These are phyloP conservation scores for Lathyrus oleraceus DNA, from an alignment of 306 rosid genomes.

Conservation along the genomic window DNA sequence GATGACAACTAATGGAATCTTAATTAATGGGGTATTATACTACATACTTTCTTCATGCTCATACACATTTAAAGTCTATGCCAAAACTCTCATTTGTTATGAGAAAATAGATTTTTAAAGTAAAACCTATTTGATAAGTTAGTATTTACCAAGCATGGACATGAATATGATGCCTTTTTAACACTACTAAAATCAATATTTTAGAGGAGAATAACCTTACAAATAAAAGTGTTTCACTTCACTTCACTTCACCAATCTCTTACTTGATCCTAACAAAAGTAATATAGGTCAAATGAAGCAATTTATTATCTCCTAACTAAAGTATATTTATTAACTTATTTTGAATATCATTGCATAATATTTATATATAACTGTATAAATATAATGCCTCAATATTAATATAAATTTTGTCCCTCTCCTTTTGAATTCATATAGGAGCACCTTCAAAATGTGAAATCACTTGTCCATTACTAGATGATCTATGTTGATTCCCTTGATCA, in stretches of 20 bases:
- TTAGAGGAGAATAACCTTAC: neutral
- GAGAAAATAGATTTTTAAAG: no score
- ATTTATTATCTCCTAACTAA: neutral
- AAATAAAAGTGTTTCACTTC: neutral
- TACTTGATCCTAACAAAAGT: neutral
- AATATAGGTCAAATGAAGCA: neutral
- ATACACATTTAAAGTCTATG: no score
- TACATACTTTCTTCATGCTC: no score
- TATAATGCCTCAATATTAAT: neutral
- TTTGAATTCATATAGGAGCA: neutral
- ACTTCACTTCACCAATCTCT: neutral
- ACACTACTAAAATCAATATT: neutral
- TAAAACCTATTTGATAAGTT: neutral
- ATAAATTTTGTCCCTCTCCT: neutral
- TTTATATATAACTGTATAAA: neutral
- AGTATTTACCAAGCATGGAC: neutral
- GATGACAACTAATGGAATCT: no score
- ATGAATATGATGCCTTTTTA: neutral
- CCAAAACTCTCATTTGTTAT: no score
- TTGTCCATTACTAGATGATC: constrained; percentile 38
- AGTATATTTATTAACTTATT: neutral
- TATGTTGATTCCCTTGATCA: constrained; percentile 57
- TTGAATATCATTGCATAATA: neutral
- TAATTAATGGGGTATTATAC: no score
- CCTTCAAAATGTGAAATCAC: constrained; percentile 40